phyloP scores from a whole-genome alignment of 1,284 basidiomycete genomes.

The Ustilago bromivora region DNA sequence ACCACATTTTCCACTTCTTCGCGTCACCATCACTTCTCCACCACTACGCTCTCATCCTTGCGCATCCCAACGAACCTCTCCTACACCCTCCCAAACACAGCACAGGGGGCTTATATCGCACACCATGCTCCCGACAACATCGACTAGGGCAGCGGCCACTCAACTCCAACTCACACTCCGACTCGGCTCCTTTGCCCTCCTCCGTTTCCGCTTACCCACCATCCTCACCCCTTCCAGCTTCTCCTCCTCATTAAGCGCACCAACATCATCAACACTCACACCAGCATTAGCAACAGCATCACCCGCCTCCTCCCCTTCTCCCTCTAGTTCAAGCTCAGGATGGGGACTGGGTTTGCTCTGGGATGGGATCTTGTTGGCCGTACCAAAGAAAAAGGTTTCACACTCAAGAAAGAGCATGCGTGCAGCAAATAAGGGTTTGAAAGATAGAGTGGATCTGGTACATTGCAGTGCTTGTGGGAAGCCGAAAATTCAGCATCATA shows the following conservation, averaged over 20 bases:
- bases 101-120: not conserved
- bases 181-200: not conserved
- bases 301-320: not conserved
- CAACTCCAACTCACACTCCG: slow-evolving; percentile 11
- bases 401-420: slow-evolving; percentile 97
- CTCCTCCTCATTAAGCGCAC: not conserved
- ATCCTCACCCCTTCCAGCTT: not conserved
- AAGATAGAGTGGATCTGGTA: slow-evolving; percentile 85
- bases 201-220: slow-evolving; percentile 11
- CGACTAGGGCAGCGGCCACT: slow-evolving; percentile 2
- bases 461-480: slow-evolving; percentile 23
- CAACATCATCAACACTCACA: slow-evolving; percentile 15
- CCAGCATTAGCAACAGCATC: slow-evolving; percentile 17
- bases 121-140: slow-evolving; percentile 14
- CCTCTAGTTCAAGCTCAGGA: not conserved
- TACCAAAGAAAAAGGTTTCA: slow-evolving; percentile 93
- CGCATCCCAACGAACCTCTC: not conserved
- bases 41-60: not conserved
- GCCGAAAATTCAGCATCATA: slow-evolving; percentile 73
- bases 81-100: not conserved
- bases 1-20: not conserved
- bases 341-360: slow-evolving; percentile 75
- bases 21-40: slow-evolving; percentile 2
- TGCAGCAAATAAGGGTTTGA: slow-evolving; percentile 90
- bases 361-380: slow-evolving; percentile 88